These are phyloP conservation scores for Neurospora sp. DNA, from an alignment of 495 filamentous ascomycete species.

Conservation along the genomic window DNA sequence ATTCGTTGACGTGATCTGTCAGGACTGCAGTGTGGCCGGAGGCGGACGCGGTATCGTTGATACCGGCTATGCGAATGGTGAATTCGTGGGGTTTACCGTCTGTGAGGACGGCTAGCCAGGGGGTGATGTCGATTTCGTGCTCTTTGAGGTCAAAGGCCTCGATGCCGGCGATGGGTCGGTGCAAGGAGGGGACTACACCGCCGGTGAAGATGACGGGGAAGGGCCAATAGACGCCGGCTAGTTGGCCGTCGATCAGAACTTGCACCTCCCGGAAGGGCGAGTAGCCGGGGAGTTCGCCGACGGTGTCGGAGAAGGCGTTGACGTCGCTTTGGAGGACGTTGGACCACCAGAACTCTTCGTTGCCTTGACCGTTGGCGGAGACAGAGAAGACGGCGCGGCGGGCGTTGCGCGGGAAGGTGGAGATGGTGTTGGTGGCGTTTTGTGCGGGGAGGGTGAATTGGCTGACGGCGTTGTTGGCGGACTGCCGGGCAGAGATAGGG, in stretches of 20 bases:
- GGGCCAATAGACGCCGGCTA: slow-evolving; percentile 77
- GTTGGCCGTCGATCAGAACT: slow-evolving; percentile 60
- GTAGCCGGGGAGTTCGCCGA: slow-evolving; percentile 49
- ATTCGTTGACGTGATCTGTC: slow-evolving; percentile 48
- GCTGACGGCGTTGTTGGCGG: slow-evolving; percentile 45
- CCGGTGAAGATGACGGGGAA: slow-evolving; percentile 85
- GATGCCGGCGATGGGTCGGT: slow-evolving; percentile 77
- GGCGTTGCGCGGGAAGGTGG: slow-evolving; percentile 45
- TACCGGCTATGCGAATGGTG: slow-evolving; percentile 56
- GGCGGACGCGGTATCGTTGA: slow-evolving; percentile 36
- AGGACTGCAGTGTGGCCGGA: slow-evolving; percentile 20
- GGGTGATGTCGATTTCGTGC: slow-evolving; percentile 77
- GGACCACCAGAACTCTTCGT: slow-evolving; percentile 85
- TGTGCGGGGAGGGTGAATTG: slow-evolving; percentile 59
- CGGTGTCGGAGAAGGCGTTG: slow-evolving; percentile 47
- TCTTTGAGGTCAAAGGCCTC: slow-evolving; percentile 74
- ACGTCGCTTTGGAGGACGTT: slow-evolving; percentile 62
- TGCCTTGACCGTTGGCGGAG: slow-evolving; percentile 64
- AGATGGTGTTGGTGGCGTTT: slow-evolving; percentile 48
- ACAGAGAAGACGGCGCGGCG: slow-evolving; percentile 67
- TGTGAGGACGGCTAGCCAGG: slow-evolving; percentile 59
- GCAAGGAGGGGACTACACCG: slow-evolving; percentile 70
- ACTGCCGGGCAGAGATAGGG: slow-evolving; percentile 58
- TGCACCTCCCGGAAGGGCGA: slow-evolving; percentile 73
- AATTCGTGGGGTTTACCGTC: slow-evolving; percentile 58